Evolutionary conservation across 768 basidiomycete species (phyloP), one percentile per base, ranked within the genome.

Genomic region (Leccinum olivaceopallidum): DNA sequence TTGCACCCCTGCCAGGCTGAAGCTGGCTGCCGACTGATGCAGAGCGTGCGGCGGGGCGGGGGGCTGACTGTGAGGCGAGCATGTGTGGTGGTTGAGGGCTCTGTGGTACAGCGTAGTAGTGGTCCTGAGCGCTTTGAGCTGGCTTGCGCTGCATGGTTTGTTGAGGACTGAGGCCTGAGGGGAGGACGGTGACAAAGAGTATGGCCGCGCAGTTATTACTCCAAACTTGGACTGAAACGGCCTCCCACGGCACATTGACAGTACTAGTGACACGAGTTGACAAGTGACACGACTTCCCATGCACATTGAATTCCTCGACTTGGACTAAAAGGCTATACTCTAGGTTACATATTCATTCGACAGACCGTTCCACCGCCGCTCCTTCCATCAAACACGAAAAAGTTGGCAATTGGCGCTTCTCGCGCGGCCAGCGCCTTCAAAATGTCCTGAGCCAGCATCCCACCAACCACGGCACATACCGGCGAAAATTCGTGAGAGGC

Each of bases 401-500:
- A 88, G 73, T 99, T 99, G 55, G 91, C 90, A 63, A 97, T 89
- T 5, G 96, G 96, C 28, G 91, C 85, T 68, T 98, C 97, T 55
- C 94, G 88, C 58, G 89, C 92, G 58, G 89, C 90, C 42, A 98
- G 81, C 0, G 93, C 86, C 72, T 97, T 95, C 44, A 99, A 79
- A 55, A 98, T 89, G 71, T 99, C 97, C 73, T 98, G 97, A 1
- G 88, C 95, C 14, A 98, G 78, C 77, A 98, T 84, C 24, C 97
- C 97, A 28, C 97, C 97, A 42, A 99, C 81, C 37, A 99, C 90
- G 1, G 97, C 97, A 71, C 94, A 93, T 2, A 94, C 88, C 0
- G 97, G 94, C 0, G 94, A 89, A 77, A 98, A 93, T 71, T 96
- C 94, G 71, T 90, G 86, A 20, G 77, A 75, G 7, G 92, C 88